A percentile compares a stretch with the other conserved stretches of the same genome.
These are phyloP conservation scores for Sporisorium iseilematis-ciliati DNA, from an alignment of 1,284 basidiomycete genomes.

Conservation along the genomic window DNA sequence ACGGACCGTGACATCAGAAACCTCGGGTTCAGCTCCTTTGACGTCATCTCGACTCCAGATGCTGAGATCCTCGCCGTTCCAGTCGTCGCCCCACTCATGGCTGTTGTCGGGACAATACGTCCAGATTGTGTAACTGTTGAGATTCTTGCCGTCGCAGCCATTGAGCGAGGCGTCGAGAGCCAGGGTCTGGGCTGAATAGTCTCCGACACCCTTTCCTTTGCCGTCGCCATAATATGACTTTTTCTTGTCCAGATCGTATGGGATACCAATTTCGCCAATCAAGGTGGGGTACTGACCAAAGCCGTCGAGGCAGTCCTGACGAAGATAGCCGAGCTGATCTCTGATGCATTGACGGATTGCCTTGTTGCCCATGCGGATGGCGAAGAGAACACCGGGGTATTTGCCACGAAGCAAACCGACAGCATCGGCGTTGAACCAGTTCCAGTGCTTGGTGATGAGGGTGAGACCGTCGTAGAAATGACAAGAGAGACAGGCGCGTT, in stretches of 20 bases:
- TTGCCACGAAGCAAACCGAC: slow-evolving; percentile 83
- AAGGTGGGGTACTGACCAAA: slow-evolving; percentile 85
- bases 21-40: slow-evolving; percentile 57
- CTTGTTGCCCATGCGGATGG: slow-evolving; percentile 78
- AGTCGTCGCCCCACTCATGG: slow-evolving; percentile 92
- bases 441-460: slow-evolving; percentile 73
- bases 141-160: slow-evolving; percentile 85
- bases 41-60: slow-evolving; percentile 83
- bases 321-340: slow-evolving; percentile 84
- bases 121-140: slow-evolving; percentile 88
- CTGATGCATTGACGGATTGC: slow-evolving; percentile 86
- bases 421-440: slow-evolving; percentile 87
- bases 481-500: slow-evolving; percentile 82
- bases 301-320: slow-evolving; percentile 76
- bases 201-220: slow-evolving; percentile 69
- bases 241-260: slow-evolving; percentile 89
- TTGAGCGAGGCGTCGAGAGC: slow-evolving; percentile 93
- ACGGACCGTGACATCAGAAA: not conserved
- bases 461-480: slow-evolving; percentile 96
- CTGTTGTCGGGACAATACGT: slow-evolving; percentile 82
- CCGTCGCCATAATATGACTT: slow-evolving; percentile 75
- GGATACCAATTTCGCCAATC: slow-evolving; percentile 95
- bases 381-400: slow-evolving; percentile 75
- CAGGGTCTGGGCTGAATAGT: slow-evolving; percentile 82
- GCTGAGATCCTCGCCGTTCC: slow-evolving; percentile 96